Evolutionary conservation across 139 green algal species (phyloP), one percentile per base, ranked within the genome.

Genomic region (Chlorella vulgaris): DNA sequence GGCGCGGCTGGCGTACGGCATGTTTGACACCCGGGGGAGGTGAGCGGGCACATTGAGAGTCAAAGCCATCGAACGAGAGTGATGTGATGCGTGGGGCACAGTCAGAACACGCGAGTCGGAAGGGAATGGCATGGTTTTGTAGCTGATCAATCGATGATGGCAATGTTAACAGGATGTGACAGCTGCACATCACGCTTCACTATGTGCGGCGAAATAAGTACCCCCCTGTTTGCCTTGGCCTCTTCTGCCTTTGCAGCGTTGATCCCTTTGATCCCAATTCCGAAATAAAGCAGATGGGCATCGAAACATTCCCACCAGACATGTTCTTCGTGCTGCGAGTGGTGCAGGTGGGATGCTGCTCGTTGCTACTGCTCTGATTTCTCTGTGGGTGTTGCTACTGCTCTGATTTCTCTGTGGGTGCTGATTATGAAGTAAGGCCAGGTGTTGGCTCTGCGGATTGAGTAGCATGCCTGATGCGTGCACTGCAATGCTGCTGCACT

Each of bases 301-400:
- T 99, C 80, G 82, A 88, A 61, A 87, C 84, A n/a, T 99, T 99
- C 86, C 96, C 96, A 0, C 81, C 90, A 31, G 96, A 99, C 87
- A 86, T 98, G 76, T 98, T 99, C 86, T 98, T 99, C 81, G 93
- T 99, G 65, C 82, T 99, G 86, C 86, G 96, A 13, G 93, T 97
- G 78, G 88, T 95, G 36, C 92, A 95, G 85, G 75, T 82, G 58
- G 35, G 40, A 7, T 53, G 51, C 75, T 74, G n/a, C n/a, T n/a
- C n/a, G n/a, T 58, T 58, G 47, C 47, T 58, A 15, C 47, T 58
- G 15, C 28, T 35, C 62, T 33, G 69, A 26, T 40, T n/a, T 10
- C 33, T 0, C 13, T 61, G n/a, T n/a, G n/a, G n/a, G n/a, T n/a
- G n/a, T 58, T 58, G 47, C 47, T 58, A 15, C 47, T 58, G 15